phyloP scores from a whole-genome alignment of 768 basidiomycete genomes.

The Pulveroboletus frians region DNA sequence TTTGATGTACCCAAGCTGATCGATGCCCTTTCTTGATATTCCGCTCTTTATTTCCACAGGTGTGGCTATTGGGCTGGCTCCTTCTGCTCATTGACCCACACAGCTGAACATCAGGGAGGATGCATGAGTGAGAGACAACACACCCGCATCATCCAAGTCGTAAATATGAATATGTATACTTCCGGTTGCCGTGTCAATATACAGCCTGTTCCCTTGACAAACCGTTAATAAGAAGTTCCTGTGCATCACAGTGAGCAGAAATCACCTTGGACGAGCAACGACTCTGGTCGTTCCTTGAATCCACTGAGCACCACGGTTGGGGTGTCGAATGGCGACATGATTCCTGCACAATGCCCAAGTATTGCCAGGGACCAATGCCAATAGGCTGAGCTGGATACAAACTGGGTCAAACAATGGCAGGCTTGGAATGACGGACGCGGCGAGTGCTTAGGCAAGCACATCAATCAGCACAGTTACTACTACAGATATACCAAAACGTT shows the following conservation, averaged over 20 bases:
- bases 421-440: no score
- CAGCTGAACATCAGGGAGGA: constrained; percentile 13
- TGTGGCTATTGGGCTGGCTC: constrained; percentile 15
- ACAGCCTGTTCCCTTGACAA: constrained; percentile 49
- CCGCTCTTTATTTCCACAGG: constrained; percentile 63
- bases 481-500: no score
- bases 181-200: constrained; percentile 56
- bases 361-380: neutral
- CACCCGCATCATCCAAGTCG: constrained; percentile 33
- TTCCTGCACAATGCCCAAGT: neutral
- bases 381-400: neutral
- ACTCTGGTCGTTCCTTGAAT: constrained; percentile 34
- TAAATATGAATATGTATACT: constrained; percentile 52
- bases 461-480: no score
- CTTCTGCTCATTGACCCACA: constrained; percentile 4
- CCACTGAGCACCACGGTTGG: constrained; percentile 25
- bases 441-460: neutral
- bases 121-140: constrained; percentile 22
- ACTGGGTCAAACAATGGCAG: no score
- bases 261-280: constrained; percentile 30
- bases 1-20: constrained; percentile 78
- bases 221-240: neutral
- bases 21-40: constrained; percentile 66
- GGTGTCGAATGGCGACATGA: constrained; percentile 32
- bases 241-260: neutral